Percentiles rank a stretch among this genome's conserved stretches.
These are phyloP conservation scores for Tripterygium wilfordii DNA, from an alignment of 177 flowering plant species.

Conservation along the genomic window DNA sequence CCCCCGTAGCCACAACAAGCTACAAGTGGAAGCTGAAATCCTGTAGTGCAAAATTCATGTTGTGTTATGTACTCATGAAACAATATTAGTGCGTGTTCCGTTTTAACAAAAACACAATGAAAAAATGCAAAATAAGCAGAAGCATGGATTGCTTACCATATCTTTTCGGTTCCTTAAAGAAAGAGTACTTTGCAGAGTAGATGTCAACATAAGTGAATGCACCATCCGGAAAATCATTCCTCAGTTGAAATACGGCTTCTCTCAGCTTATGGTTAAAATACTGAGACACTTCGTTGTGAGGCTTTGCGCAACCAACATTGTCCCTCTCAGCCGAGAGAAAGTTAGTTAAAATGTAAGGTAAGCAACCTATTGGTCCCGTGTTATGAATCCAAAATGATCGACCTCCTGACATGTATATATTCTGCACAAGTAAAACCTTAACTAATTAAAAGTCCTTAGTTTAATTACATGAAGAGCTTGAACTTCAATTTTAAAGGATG, in stretches of 20 bases:
- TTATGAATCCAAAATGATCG: constrained; percentile 29
- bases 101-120: no score
- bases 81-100: no score
- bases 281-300: constrained; percentile 22
- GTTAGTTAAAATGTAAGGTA: constrained; percentile 11
- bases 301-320: constrained; percentile 21
- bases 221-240: constrained; percentile 19
- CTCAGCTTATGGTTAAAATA: constrained; percentile 22
- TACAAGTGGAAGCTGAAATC: constrained; percentile 20
- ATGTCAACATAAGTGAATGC: constrained; percentile 27
- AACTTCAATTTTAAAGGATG: no score
- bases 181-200: constrained; percentile 24
- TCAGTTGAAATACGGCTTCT: constrained; percentile 18
- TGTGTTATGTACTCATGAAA: no score
- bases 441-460: not conserved
- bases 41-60: constrained; percentile 5
- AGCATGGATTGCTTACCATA: constrained; percentile 5
- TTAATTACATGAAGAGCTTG: no score
- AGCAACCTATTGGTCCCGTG: constrained; percentile 33
- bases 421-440: constrained; percentile 11
- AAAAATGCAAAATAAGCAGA: no score
- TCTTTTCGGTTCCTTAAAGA: constrained; percentile 8
- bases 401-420: constrained; percentile 18
- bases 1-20: constrained; percentile 34
- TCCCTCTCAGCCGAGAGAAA: constrained; percentile 9